Evolutionary conservation across 371 early-diverging fungal species (phyloP).

Genomic region (Apophysomyces variabilis): DNA sequence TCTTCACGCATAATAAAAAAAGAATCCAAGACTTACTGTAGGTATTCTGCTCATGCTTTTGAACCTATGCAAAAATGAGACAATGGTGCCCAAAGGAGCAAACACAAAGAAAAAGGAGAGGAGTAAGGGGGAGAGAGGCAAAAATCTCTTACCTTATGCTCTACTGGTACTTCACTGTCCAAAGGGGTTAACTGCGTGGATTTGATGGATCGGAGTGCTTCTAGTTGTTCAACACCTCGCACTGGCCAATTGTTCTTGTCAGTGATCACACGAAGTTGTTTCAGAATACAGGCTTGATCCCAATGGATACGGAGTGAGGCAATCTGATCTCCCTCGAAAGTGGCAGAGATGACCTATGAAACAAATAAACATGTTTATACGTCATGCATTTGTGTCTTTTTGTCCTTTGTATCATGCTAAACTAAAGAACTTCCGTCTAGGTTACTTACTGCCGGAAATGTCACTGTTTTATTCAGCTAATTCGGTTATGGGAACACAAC

Average conservation of each 20-base stretch:
- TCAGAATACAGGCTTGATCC: constrained; percentile 53
- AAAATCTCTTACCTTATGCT: constrained; percentile 7
- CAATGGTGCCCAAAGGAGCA: too few relatives aligned
- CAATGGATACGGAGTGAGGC: constrained; percentile 41
- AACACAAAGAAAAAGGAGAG: too few relatives aligned
- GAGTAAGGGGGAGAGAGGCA: background rate
- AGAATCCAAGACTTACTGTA: constrained; percentile 3
- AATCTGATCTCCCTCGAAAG: constrained; percentile 37
- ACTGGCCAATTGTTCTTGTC: constrained; percentile 42
- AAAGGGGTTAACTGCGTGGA: constrained; percentile 25
- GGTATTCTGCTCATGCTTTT: constrained; percentile 10
- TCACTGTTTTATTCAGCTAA: constrained; percentile 10
- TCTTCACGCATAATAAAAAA: background rate
- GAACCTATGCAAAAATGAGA: background rate
- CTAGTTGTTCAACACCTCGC: constrained; percentile 38
- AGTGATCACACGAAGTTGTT: constrained; percentile 42
- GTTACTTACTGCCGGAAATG: constrained; percentile 11
- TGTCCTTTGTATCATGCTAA: background rate
- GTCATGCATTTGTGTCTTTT: too few relatives aligned
- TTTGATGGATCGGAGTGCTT: constrained; percentile 28
- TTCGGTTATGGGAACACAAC: background rate
- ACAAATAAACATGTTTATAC: background rate
- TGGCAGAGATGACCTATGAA: constrained; percentile 42
- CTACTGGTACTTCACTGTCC: constrained; percentile 11
- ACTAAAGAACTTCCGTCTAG: background rate